These are phyloP conservation scores for Patellifolia procumbens DNA, from an alignment of 179 eudicot genomes.

Conservation along the genomic window DNA sequence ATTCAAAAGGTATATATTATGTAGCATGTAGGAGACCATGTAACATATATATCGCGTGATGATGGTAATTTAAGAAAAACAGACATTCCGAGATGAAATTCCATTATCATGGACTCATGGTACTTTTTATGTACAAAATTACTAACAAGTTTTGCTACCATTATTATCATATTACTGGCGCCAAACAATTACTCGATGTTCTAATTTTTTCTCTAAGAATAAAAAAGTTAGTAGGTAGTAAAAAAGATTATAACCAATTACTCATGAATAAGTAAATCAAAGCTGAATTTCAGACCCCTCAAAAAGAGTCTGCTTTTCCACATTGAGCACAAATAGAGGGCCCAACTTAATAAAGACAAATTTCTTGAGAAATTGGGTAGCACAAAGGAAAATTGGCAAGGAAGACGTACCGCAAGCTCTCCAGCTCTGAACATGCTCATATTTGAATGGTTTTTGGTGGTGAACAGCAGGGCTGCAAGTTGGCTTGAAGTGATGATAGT, in stretches of 20 bases:
- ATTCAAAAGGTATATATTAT: too few species aligned
- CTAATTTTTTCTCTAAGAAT: too few species aligned
- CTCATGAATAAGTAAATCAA: neutral
- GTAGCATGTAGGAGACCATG: too few species aligned
- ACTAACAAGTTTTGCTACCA: too few species aligned
- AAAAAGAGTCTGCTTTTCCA: neutral
- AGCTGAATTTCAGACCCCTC: neutral
- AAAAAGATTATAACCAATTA: too few species aligned
- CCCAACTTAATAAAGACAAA: neutral
- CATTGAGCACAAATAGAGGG: neutral
- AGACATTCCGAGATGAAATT: too few species aligned
- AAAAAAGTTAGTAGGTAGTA: neutral
- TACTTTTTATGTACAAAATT: too few species aligned
- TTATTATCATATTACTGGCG: too few species aligned
- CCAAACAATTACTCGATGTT: too few species aligned
- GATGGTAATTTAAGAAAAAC: too few species aligned
- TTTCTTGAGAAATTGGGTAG: neutral
- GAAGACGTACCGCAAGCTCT: conserved; percentile 73
- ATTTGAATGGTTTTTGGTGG: conserved; percentile 54
- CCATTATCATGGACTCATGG: too few species aligned
- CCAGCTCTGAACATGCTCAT: conserved; percentile 67
- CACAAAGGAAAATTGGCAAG: neutral
- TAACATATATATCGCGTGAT: too few species aligned
- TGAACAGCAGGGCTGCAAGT: conserved; percentile 61
- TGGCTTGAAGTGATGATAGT: conserved; percentile 70